A percentile compares a stretch with the other conserved stretches of the same genome.
These are phyloP conservation scores for Tricholoma furcatifolium DNA, from an alignment of 768 basidiomycete species.

Conservation along the genomic window DNA sequence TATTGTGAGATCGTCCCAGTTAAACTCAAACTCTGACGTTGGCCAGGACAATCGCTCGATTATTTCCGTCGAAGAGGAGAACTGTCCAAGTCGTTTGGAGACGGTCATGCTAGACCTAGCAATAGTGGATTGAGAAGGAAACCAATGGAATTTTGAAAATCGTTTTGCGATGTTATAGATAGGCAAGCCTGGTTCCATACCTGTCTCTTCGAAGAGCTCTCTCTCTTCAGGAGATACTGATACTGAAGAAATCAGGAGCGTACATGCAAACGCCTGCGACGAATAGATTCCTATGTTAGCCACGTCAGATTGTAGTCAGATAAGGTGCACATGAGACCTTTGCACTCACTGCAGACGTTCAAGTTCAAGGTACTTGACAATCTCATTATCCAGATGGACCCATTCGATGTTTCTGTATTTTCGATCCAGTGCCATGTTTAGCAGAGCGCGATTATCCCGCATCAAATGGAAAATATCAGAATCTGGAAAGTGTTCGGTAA, in stretches of 20 bases:
- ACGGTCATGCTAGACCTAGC: neutral
- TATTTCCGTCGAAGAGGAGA: constrained; percentile 19
- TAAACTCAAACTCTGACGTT: constrained; percentile 32
- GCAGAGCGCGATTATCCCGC: constrained; percentile 29
- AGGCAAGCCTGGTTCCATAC: neutral
- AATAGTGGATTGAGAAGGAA: neutral
- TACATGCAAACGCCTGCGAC: constrained; percentile 31
- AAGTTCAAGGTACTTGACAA: constrained; percentile 25
- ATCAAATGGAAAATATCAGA: constrained; percentile 16
- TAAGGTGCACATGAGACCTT: neutral
- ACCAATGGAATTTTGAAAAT: neutral
- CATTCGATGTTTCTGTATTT: constrained; percentile 30
- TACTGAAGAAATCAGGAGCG: constrained; percentile 40
- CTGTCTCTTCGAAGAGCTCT: constrained; percentile 6
- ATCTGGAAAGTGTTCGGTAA: constrained; percentile 21
- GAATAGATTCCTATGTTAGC: constrained; percentile 23
- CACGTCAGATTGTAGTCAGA: neutral
- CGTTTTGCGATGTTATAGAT: neutral
- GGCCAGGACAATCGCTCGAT: constrained; percentile 31
- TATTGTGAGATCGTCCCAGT: constrained; percentile 35
- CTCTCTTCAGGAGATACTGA: constrained; percentile 28
- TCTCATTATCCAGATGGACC: constrained; percentile 26
- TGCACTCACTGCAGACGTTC: constrained; percentile 27
- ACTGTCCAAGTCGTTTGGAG: neutral
- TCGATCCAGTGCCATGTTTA: constrained; percentile 25